phyloP scores from a whole-genome alignment of 2,329 filamentous ascomycete species.

The Corniculantispora saksenae region DNA sequence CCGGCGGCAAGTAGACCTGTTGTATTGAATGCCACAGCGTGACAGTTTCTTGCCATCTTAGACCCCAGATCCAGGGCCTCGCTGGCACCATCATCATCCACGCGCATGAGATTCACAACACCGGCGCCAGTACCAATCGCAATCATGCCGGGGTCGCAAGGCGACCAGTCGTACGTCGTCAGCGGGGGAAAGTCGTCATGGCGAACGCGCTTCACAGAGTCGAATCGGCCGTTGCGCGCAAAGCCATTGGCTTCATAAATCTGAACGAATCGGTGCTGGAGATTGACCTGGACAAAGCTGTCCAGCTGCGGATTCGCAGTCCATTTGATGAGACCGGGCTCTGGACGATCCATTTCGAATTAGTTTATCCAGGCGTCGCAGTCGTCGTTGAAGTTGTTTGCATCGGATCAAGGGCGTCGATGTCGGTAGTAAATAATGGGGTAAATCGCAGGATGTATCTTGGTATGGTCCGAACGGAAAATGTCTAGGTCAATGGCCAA shows the following conservation, averaged over 20 bases:
- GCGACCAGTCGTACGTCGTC: conserved; percentile 68
- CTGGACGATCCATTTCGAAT: conserved; percentile 55
- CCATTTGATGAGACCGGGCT: conserved; percentile 67
- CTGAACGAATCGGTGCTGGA: conserved; percentile 63
- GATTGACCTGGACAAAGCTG: conserved; percentile 65
- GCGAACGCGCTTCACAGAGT: conserved; percentile 57
- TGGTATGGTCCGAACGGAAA: neutral
- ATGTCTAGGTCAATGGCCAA: conserved; percentile 13
- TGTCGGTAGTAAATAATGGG: neutral
- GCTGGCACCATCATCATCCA: conserved; percentile 71
- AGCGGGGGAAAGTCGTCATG: conserved; percentile 65
- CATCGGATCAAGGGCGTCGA: neutral
- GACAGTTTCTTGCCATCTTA: conserved; percentile 75
- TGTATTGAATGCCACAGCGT: conserved; percentile 78
- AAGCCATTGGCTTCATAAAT: conserved; percentile 63
- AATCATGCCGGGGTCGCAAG: conserved; percentile 63
- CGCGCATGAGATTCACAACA: conserved; percentile 71
- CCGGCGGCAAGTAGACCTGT: conserved; percentile 74
- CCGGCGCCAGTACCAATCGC: conserved; percentile 76
- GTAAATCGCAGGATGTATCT: neutral
- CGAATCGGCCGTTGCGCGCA: conserved; percentile 57
- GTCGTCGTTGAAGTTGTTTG: neutral
- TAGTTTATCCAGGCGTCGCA: neutral
- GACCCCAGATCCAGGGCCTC: conserved; percentile 66
- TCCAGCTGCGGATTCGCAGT: conserved; percentile 60